Conservation (phyloP, 495 filamentous ascomycete species). For the Chaetomidium leptoderma region DNA sequence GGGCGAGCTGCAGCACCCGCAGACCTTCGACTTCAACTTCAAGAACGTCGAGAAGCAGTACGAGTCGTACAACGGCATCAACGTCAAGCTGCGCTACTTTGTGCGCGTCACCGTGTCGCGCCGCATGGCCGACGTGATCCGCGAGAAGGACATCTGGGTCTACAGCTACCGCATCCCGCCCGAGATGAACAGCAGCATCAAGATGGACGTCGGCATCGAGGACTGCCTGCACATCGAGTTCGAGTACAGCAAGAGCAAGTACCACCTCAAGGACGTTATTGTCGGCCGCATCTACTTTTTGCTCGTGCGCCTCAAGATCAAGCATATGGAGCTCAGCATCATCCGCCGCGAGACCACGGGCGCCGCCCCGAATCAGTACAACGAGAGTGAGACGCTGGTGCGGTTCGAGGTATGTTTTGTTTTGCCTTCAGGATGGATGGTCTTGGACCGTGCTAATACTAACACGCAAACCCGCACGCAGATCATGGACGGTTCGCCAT, state of each 20-base stretch:
- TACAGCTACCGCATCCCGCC: constrained; percentile 98
- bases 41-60: constrained; percentile 99
- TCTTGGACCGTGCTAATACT: neutral
- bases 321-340: constrained; percentile 99
- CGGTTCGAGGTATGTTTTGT: constrained; percentile 75
- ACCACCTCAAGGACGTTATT: constrained; percentile 99
- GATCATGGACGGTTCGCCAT: constrained; percentile 99
- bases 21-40: constrained; percentile 99
- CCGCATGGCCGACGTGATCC: constrained; percentile 94
- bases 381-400: constrained; percentile 97
- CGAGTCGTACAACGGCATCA: constrained; percentile 99
- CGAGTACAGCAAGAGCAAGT: constrained; percentile 98
- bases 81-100: constrained; percentile 97
- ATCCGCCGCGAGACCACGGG: constrained; percentile 96
- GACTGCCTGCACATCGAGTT: constrained; percentile 99
- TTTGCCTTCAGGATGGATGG: neutral
- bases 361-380: constrained; percentile 99
- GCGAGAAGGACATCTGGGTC: constrained; percentile 99
- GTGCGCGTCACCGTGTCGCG: constrained; percentile 93
- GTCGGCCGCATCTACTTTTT: constrained; percentile 99
- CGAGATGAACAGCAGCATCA: constrained; percentile 96
- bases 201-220: constrained; percentile 99
- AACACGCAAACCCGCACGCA: constrained; percentile 34
- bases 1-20: constrained; percentile 95
- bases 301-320: constrained; percentile 96